phyloP scores from a whole-genome alignment of 805 yeast species.

The Priceomyces haplophilus region DNA sequence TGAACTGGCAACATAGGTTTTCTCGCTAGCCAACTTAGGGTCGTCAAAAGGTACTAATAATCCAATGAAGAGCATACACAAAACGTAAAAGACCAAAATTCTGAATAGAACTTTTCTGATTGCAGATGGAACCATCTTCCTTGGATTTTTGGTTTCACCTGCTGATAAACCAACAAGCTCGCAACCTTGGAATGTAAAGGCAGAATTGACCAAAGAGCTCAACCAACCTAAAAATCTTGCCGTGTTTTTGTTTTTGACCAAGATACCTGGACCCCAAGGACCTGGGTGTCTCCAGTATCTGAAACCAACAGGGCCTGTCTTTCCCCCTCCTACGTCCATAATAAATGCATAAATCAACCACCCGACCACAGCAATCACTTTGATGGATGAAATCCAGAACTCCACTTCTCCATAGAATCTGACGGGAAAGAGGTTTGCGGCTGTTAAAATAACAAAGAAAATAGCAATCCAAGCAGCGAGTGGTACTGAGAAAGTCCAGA shows the following conservation, averaged over 20 bases:
- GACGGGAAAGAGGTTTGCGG: constrained; percentile 63
- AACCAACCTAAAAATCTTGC: constrained; percentile 70
- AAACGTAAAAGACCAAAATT: constrained; percentile 62
- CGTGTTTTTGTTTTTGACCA: constrained; percentile 46
- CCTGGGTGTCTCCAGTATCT: constrained; percentile 81
- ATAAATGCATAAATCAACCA: constrained; percentile 62
- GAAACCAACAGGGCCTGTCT: constrained; percentile 69
- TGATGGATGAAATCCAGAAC: constrained; percentile 68
- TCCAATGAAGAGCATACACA: constrained; percentile 66
- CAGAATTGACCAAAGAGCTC: constrained; percentile 64
- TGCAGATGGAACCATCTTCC: constrained; percentile 68
- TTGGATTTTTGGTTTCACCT: constrained; percentile 70
- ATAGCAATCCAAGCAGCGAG: constrained; percentile 70
- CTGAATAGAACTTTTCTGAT: constrained; percentile 66
- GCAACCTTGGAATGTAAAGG: constrained; percentile 80
- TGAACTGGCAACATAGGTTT: constrained; percentile 48
- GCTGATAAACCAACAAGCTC: constrained; percentile 74
- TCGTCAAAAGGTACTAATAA: constrained; percentile 68
- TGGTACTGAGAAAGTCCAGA: constrained; percentile 70
- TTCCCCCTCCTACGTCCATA: constrained; percentile 76
- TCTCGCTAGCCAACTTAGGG: constrained; percentile 45
- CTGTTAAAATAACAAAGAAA: constrained; percentile 55
- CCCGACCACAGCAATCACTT: constrained; percentile 69
- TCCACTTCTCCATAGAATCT: constrained; percentile 71
- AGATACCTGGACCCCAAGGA: constrained; percentile 66